Evolutionary conservation across 2,329 filamentous ascomycete species (phyloP).

Genomic region (Magnaporthales sp.): DNA sequence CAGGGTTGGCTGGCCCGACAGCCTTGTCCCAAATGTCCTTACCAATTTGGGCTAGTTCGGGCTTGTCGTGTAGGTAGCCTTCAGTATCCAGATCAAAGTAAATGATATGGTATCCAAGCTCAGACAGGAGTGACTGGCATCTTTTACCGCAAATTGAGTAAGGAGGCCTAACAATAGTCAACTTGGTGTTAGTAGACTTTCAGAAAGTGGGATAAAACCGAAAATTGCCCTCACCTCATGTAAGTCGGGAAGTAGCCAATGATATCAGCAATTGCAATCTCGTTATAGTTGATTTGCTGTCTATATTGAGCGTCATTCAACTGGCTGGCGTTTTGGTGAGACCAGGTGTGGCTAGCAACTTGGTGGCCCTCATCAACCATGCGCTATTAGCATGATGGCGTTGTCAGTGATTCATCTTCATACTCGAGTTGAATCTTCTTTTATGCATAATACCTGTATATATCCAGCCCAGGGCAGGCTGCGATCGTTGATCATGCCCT

Average conservation of each 20-base stretch:
- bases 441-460: constrained; percentile 25
- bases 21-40: constrained; percentile 23
- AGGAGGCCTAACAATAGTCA: constrained; percentile 20
- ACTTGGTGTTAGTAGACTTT: constrained; percentile 14
- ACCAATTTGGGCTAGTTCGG: constrained; percentile 22
- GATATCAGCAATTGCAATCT: constrained; percentile 33
- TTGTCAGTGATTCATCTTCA: constrained; percentile 4
- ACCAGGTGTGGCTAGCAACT: constrained; percentile 38
- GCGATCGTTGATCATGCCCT: constrained; percentile 44
- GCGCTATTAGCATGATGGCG: constrained; percentile 24
- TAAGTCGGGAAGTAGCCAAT: constrained; percentile 37
- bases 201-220: not conserved
- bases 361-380: constrained; percentile 38
- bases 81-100: constrained; percentile 28
- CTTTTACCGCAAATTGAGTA: constrained; percentile 27
- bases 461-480: constrained; percentile 34
- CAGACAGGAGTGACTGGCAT: constrained; percentile 20
- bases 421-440: too few species aligned
- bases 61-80: constrained; percentile 22
- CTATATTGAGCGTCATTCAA: constrained; percentile 23
- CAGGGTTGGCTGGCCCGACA: constrained; percentile 15
- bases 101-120: constrained; percentile 25
- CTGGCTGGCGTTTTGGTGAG: constrained; percentile 30
- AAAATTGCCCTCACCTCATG: constrained; percentile 21
- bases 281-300: constrained; percentile 33